Conservation (phyloP, 106 monocot genomes). For the Dendrobium catenatum region DNA sequence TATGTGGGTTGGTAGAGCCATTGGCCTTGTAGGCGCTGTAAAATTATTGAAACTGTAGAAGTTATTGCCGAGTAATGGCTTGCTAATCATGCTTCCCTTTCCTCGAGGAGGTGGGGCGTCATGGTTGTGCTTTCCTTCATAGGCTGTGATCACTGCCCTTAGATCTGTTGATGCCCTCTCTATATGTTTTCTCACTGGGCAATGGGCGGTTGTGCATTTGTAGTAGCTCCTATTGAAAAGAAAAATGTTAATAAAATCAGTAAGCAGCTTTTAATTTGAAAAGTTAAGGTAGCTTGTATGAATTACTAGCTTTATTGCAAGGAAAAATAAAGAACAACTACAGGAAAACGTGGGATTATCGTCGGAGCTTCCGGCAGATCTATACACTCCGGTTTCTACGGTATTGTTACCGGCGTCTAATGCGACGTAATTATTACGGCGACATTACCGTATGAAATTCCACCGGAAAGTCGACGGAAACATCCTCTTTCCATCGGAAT, state of each 20-base stretch:
- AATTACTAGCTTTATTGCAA: no score
- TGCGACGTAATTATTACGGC: no score
- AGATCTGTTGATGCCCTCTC: conserved; percentile 84
- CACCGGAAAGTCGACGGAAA: no score
- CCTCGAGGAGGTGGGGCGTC: conserved; percentile 56
- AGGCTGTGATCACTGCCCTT: conserved; percentile 73
- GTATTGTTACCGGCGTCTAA: no score
- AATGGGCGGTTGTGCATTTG: conserved; percentile 63
- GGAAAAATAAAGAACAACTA: no score
- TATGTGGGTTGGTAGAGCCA: background rate
- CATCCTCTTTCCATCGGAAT: no score
- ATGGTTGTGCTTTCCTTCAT: conserved; percentile 86
- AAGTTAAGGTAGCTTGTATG: no score
- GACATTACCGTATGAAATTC: no score
- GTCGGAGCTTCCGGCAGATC: no score
- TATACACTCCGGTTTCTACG: no score
- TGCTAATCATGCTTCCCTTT: background rate
- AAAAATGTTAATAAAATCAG: background rate
- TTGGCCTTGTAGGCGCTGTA: background rate
- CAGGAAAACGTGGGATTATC: no score
- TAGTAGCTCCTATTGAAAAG: conserved; percentile 65
- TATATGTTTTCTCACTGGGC: conserved; percentile 75
- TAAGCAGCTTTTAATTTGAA: no score
- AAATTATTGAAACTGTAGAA: background rate
- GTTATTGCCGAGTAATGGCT: background rate